phyloP scores from a whole-genome alignment of 176 grass and related monocot genomes.

The Oropetium thomaeum region DNA sequence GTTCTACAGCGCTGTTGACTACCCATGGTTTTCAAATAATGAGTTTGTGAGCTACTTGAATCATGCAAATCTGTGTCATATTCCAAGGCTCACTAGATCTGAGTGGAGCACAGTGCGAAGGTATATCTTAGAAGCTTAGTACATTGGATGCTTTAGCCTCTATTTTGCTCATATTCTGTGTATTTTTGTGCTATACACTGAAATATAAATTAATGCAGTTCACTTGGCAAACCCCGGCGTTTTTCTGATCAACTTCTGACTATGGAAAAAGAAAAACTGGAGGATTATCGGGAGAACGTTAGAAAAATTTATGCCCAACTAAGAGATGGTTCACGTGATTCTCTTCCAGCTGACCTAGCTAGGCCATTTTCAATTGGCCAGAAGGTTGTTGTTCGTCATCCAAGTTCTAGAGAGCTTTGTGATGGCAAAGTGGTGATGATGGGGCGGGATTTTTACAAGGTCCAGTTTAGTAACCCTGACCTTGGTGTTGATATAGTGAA shows the following conservation, averaged over 20 bases:
- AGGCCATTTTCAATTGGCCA: slow-evolving; percentile 63
- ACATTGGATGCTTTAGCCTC: not conserved
- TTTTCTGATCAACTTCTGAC: slow-evolving; percentile 51
- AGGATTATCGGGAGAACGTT: slow-evolving; percentile 53
- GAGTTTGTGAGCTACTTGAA: slow-evolving; percentile 62
- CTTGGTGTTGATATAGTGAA: slow-evolving; percentile 45
- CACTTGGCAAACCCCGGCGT: slow-evolving; percentile 68
- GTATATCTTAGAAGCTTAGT: slow-evolving; percentile 29
- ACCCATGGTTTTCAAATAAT: slow-evolving; percentile 75
- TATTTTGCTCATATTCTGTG: not conserved
- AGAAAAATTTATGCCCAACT: slow-evolving; percentile 50
- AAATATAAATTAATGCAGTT: slow-evolving; percentile 42
- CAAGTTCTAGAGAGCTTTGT: slow-evolving; percentile 57
- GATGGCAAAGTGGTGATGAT: slow-evolving; percentile 49
- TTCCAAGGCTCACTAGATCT: slow-evolving; percentile 50
- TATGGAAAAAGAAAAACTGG: slow-evolving; percentile 62
- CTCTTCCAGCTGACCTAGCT: slow-evolving; percentile 58
- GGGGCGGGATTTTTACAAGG: slow-evolving; percentile 38
- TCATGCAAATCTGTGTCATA: slow-evolving; percentile 54
- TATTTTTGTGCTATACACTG: slow-evolving; percentile 17
- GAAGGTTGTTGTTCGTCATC: slow-evolving; percentile 53
- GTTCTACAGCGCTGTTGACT: slow-evolving; percentile 84
- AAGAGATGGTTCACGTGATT: slow-evolving; percentile 39
- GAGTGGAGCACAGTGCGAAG: slow-evolving; percentile 70
- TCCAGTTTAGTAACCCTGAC: slow-evolving; percentile 60